These are phyloP conservation scores for Diplodia corticola DNA, from an alignment of 2,329 filamentous ascomycete genomes.

Conservation along the genomic window DNA sequence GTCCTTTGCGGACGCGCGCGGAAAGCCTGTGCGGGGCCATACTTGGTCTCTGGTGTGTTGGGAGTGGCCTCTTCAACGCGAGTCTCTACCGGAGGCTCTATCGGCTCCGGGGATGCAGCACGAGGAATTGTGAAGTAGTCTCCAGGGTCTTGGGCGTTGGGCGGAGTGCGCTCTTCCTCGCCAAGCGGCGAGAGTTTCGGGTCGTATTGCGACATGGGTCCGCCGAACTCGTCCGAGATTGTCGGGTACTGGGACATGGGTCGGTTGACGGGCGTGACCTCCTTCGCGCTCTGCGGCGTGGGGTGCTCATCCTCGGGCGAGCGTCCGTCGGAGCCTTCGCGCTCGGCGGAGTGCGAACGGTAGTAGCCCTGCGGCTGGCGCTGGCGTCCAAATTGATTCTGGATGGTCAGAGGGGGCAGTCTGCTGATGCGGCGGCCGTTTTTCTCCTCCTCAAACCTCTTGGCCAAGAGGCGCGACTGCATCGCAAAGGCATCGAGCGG, in stretches of 20 bases:
- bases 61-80: constrained; percentile 47
- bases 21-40: constrained; percentile 28
- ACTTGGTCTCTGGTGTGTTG: constrained; percentile 37
- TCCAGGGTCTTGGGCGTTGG: constrained; percentile 24
- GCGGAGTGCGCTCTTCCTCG: constrained; percentile 32
- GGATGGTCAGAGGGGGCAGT: constrained; percentile 77
- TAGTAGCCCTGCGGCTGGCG: constrained; percentile 74
- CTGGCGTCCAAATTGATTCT: constrained; percentile 72
- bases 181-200: constrained; percentile 39
- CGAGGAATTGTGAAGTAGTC: constrained; percentile 51
- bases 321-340: constrained; percentile 58
- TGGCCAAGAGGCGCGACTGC: constrained; percentile 84
- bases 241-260: constrained; percentile 42
- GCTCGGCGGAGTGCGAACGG: constrained; percentile 63
- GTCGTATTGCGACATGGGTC: constrained; percentile 33
- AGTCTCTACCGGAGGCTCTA: constrained; percentile 37
- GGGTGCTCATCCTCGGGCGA: constrained; percentile 34
- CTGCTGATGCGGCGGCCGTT: constrained; percentile 80
- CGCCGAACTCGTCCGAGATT: constrained; percentile 35
- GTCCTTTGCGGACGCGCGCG: constrained; percentile 40
- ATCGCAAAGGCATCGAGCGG: constrained; percentile 93
- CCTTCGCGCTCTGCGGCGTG: constrained; percentile 28
- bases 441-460: constrained; percentile 73
- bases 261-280: constrained; percentile 33
- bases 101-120: constrained; percentile 47